Base-by-base conservation (phyloP, 345 rosid genomes). In the Firmiana major region DNA sequence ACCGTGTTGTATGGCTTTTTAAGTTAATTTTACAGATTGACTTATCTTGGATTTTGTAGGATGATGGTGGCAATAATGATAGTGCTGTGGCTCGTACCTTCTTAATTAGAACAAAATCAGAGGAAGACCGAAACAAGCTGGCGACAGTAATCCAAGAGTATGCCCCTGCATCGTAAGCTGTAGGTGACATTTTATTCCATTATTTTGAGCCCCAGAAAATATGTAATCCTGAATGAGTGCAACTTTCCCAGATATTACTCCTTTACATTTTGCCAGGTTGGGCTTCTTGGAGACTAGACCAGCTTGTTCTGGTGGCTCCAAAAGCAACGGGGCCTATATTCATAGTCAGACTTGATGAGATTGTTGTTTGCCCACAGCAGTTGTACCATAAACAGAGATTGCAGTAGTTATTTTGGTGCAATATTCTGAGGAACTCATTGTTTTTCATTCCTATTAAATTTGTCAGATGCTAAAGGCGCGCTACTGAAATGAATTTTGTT, bases 71-170 rank as follows among this genome's bases (percentile, higher is more conserved):
- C 62, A 75, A 79, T 28, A 77, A 51, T 54, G 89, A 84, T 28
- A 83, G 68, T 13, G 90, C 79, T 9, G 86, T 81, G 68, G 90
- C 95, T 0, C 94, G 92, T 43, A 96, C 99, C 24, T 96, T 91
- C 82, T 87, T 93, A 66, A 90, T 96, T 22, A 86, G 93, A 83
- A 86, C 88, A 34, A 96, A 87, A 86, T 85, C 93, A 49, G 84
- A 81, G 81, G 98, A 91, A 51, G 97, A 94, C 63, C 89, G 97
- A 58, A 81, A 90, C 78, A 88, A 90, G 74, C 87, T 96, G 69
- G 96, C 90, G 3, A 75, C 91, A 19, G 90, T 91, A 6, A 96
- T 96, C 81, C 87, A 90, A 80, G 98, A 92, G 82, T 86, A 87
- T 28, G 91, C 98, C 31, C 98, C 99, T 40, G 85, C 86, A 13